Evolutionary conservation across 495 filamentous ascomycete genomes (phyloP), one percentile per base, ranked within the genome.

Genomic region (Neurospora sp.): DNA sequence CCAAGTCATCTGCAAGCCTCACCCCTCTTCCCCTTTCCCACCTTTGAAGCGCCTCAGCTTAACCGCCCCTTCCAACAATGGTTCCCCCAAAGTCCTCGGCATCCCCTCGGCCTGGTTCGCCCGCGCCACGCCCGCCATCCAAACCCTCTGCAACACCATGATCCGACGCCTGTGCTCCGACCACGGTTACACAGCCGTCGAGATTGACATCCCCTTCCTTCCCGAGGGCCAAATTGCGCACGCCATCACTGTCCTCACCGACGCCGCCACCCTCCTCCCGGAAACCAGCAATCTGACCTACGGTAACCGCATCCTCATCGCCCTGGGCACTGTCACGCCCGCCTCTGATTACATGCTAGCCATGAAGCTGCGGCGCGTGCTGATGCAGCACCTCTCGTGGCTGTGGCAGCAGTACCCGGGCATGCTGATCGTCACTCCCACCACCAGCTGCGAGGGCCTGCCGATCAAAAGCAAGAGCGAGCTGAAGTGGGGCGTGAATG

Each of bases 331-430:
- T 70, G 84, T 87, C 39, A 91, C 92, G 10, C 86, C 89, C 0
- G 84, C 89, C 17, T 83, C 86, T 5, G 92, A 95, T 74, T 89
- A 93, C 75, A 78, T 91, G 20, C 86, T 90, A n/a, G 89, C 93
- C 8, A 93, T 96, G 79, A 89, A 90, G 61, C 82, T 97, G 69
- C 87, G 93, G 12, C 84, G 87, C 8, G 80, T 94, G 48, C 80
- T 96, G 41, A 96, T 96, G 94, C 84, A 87, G 53, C 93, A 97
- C 79, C 87, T 96, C 4, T 84, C 91, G 0, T 81, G 86, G 74
- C 84, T 97, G 1, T 97, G 90, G 82, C 74, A 84, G 65, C 79
- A 84, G n/a, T 82, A 96, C 74, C 92, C 93, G 3, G 91, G 90
- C 4, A 80, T 96, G 69, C 76, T 95, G 5, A 91, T 97, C 73